Evolutionary conservation across 1,139 yeast genomes (phyloP).

Genomic region (Tardiomyces blankii): DNA sequence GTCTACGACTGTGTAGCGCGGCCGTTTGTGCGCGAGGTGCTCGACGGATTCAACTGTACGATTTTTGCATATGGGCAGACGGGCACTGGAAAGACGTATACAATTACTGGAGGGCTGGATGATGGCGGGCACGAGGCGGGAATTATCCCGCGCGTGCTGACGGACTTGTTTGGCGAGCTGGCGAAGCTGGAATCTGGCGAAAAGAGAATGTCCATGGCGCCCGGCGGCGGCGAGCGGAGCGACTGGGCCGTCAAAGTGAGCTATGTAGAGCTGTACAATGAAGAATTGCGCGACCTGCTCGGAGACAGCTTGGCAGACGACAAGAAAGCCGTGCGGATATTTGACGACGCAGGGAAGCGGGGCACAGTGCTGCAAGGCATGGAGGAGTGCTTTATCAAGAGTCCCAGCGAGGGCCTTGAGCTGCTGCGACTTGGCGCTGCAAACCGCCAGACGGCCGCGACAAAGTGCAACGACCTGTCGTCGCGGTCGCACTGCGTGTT

Average conservation of each 20-base stretch:
- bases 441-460: conserved; percentile 53
- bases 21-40: conserved; percentile 48
- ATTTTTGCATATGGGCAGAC: conserved; percentile 83
- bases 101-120: conserved; percentile 65
- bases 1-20: conserved; percentile 58
- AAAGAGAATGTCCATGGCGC: conserved; percentile 29
- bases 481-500: conserved; percentile 70
- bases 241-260: conserved; percentile 60
- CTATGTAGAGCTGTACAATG: conserved; percentile 65
- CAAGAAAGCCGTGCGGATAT: conserved; percentile 28
- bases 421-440: conserved; percentile 40
- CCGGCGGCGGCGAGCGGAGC: conserved; percentile 2
- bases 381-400: conserved; percentile 34
- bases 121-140: conserved; percentile 36
- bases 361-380: conserved; percentile 37
- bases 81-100: conserved; percentile 77
- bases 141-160: conserved; percentile 55
- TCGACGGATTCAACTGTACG: conserved; percentile 58
- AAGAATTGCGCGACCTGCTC: conserved; percentile 52
- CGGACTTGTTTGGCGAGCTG: conserved; percentile 38
- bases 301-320: conserved; percentile 9
- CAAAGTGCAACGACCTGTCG: conserved; percentile 34
- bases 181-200: conserved; percentile 33
- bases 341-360: conserved; percentile 30
- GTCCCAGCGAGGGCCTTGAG: conserved; percentile 32